Evolutionary conservation across 768 basidiomycete genomes (phyloP), one percentile per base, ranked within the genome.

Genomic region (Saitozyma sp.): DNA sequence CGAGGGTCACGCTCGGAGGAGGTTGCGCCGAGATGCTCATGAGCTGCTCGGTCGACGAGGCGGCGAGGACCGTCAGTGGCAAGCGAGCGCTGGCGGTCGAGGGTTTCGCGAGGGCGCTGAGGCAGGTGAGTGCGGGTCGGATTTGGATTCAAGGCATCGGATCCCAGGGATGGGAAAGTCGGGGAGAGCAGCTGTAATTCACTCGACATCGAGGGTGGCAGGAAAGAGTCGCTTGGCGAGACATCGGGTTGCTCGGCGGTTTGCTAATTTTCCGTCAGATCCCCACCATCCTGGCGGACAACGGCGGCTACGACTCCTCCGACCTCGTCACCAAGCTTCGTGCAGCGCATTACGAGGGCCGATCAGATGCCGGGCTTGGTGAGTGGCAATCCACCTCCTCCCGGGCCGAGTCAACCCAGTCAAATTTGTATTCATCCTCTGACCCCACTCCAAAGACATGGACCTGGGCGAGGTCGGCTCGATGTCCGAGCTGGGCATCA

Each of bases 1-100:
- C 95, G 1, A 85, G 96, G 45, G 85, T 91, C 3, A 90, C 92
- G 3, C 87, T 98, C 38, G 96, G 96, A 5, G 96, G 96, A 53
- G 96, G 96, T 39, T 99, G 96, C 80, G 88, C 93, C 1, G 96
- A 99, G 83, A 98, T 96, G 93, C 79, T 92, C 69, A 99, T 99
- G 96, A 88, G 87, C 71, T 91, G 90, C 69, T 89, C 91, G 0
- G 90, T 94, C 9, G 96, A 99, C 48, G 91, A 94, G 76, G 89
- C 84, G 48, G 89, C 90, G 3, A 84, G 89, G 66, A 86, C 85
- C 64, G 86, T 92, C 52, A 88, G 88, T 76, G 96, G 96, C 2
- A 99, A 98, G 83, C 93, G 93, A 82, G 91, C 93, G 7, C 86
- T 98, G 65, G 96, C 96, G 11, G 89, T 89, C 1, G 96, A 98